Base-by-base conservation (phyloP, 2,329 filamentous ascomycete species). In the Neofusicoccum parvum region DNA sequence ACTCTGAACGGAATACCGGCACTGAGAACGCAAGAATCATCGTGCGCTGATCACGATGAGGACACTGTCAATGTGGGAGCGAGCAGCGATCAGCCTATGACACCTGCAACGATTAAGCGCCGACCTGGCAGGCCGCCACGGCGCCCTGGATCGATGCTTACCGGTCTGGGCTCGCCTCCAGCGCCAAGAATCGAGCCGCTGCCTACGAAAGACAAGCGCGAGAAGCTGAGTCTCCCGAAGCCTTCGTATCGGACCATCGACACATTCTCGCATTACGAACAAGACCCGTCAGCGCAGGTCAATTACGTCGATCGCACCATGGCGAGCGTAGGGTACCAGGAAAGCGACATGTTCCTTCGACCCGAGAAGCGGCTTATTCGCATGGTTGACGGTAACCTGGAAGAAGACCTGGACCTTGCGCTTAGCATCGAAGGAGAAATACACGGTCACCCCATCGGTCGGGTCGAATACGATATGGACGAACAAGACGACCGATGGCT, bases 401-500 rank as follows among this genome's bases (percentile, higher is more conserved):
- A 88, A 70, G 88, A 90, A 70, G 88, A 90, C 69, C 78, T 89
- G 20, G 86, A 88, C 67, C 76, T 87, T 58, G 82, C 79, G 60
- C 79, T 82, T 27, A 79, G 81, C 20, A 73, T 84, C 17, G 89
- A 91, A 51, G 75, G 80, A 5, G 82, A 85, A 62, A 41, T 15
- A 20, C 77, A 80, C 36, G 79, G 81, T 4, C 58, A 63, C 36
- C 73, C 77, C 11, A 74, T 96, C 45, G 92, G 92, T 12, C 89
- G 92, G 65, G 95, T 99, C 20, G 95, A 99, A 76, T 99, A 99
- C 76, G 95, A 99, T 77, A 99, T 99, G 95, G 95, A 99, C 74
- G 95, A 99, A 79, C 95, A 99, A 74, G 95, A 99, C 76, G 93
- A 97, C 70, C 92, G 94, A 80, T 99, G 95, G 95, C 82, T 99